Evolutionary conservation across 441 rosid genomes (phyloP), one percentile per base, ranked within the genome.

Genomic region (Brassica hybrid): DNA sequence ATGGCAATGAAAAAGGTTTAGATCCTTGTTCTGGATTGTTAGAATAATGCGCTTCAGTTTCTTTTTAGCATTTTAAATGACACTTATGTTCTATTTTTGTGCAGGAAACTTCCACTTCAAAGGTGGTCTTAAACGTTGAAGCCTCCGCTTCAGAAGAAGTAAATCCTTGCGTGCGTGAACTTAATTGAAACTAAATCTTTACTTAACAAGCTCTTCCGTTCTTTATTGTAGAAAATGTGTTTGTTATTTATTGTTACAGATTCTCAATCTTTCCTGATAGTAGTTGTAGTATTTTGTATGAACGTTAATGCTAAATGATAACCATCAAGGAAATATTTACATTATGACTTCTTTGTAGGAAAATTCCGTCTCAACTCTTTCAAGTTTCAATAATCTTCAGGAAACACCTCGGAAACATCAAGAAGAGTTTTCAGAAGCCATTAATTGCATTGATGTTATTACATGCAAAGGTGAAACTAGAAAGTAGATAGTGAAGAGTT

Each of bases 241-340:
- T 73, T 83, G 11, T 76, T 71, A 7, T 65, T 71, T 43, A 60
- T 60, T 76, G 73, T 79, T 80, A 67, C 81, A 67, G 64, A 74
- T 12, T 16, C 68, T 16, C 79, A 79, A 75, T 62, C 78, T 72
- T 65, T 67, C 56, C 19, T 61, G 62, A 72, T 38, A 16, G 82
- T 82, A 69, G 85, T 82, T 88, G 90, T 89, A 79, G 67, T 18
- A 36, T 43, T 57, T 76, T 65, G 9, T 65, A 65, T 36, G 13
- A 21, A 60, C 10, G 52, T 18, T 19, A 27, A 62, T 18, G 67
- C 41, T 67, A 12, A 38, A 11, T 73, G 19, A 62, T 61, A 60
- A 60, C 27, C 14, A 50, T 11, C 38, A 67, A 66, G 34, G 23
- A 34, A 59, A 34, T 59, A 50, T 13, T 36, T 67, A 25, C 52